Base-by-base conservation (phyloP, 2,329 filamentous ascomycete species). In the Endocalyx cinctus region DNA sequence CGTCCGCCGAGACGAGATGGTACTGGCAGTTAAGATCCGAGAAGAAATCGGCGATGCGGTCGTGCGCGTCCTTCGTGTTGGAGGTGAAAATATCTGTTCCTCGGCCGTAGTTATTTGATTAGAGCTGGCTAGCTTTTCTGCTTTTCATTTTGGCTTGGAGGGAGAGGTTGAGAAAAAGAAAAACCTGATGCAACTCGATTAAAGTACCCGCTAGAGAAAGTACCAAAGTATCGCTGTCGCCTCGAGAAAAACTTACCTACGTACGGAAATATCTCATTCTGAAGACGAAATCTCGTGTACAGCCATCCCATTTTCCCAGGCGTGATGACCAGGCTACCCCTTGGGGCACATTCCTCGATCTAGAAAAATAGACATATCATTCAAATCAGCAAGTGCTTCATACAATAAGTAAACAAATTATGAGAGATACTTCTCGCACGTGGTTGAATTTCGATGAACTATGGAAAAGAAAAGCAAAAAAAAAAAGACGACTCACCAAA, bases 221-320 rank as follows among this genome's bases (percentile, higher is more conserved):
- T n/a, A n/a, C n/a, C n/a, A n/a, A n/a, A n/a, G n/a, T n/a, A n/a
- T 5, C 2, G 16, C 8, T 15, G 8, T 23, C 20, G 20, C 20
- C 20, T 23, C 20, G 20, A 23, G 20, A 23, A 8, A 42, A 26
- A 38, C 71, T 59, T 60, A 82, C 82, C 70, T 45, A 74, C 60
- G 66, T 86, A 87, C 3, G 78, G 79, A 53, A 86, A 82, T 3
- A 70, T 65, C 49, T 94, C 87, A 11, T 70, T 62, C 0, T 74
- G 61, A 2, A 88, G 56, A 31, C 70, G 70, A 37, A 83, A 83
- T 34, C 76, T 73, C 12, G 74, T 67, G 52, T 94, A 94, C 46
- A 89, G 86, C 29, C 72, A 69, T 11, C 76, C 70, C 66, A 95
- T 74, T 61, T 92, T 92, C 5, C 76, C 64, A 0, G 87, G 87